Base-by-base conservation (phyloP, 495 filamentous ascomycete species). In the Collariella sp. region DNA sequence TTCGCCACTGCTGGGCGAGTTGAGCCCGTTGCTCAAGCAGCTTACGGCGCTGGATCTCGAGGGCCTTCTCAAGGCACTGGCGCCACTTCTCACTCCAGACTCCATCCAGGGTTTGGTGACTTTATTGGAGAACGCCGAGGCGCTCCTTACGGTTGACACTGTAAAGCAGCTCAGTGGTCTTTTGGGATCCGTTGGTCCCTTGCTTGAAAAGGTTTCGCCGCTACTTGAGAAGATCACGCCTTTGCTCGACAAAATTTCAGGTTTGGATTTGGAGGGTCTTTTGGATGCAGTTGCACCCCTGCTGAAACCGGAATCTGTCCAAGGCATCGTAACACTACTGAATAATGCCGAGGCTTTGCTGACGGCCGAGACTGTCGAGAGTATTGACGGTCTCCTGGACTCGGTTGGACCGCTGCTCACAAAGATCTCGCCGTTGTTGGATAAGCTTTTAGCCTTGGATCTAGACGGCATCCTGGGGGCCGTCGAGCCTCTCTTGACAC, bases 51-150 rank as follows among this genome's bases (percentile, higher is more conserved):
- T 69, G 20, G 67, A 69, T 23, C 56, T 69, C 22, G 51, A 67
- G 39, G 63, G 62, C 35, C 19, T 59, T 50, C 42, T 66, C 5
- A 46, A 59, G 16, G 63, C 63, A 1, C 4, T 63, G 3, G 52
- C 41, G 2, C 67, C 67, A 13, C 62, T 76, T 10, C 61, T 77
- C 34, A 64, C 62, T 13, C 56, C 60, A 13, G 62, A 68, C 19
- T 69, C 72, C 13, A 63, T 74, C 18, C 62, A 71, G 35, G 63
- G 64, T n/a, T 63, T 76, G 5, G 61, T 69, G 42, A 65, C 54
- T 23, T 55, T 77, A 16, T 48, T 75, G 13, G 24, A 31, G 13
- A 45, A 45, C 13, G 43, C 43, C 2, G 43, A 31, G 13, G 22
- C 23, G 0, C 43, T 45, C 6, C 22, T 45, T 1, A 45, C 43